A percentile compares a stretch with the other conserved stretches of the same genome.
phyloP scores from a whole-genome alignment of 139 green algal species.

The Coelastrella sp. region DNA sequence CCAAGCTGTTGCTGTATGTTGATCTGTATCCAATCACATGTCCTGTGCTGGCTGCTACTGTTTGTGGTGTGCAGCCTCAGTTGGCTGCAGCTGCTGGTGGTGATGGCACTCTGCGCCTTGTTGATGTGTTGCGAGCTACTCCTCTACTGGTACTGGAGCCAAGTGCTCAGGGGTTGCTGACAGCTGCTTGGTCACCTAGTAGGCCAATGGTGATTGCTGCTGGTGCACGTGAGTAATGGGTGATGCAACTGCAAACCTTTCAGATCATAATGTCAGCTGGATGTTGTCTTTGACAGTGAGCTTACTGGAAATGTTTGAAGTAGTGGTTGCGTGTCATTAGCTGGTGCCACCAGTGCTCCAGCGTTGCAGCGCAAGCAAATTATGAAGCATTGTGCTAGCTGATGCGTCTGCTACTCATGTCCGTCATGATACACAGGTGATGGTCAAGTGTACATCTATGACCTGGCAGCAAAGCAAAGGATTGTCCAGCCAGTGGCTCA shows the following conservation, averaged over 20 bases:
- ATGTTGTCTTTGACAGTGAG: neutral
- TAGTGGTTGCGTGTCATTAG: no score
- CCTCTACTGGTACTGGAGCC: slow-evolving; percentile 67
- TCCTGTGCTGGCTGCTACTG: no score
- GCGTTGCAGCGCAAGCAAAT: neutral
- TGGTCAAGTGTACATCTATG: slow-evolving; percentile 75
- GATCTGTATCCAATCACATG: no score
- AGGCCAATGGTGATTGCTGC: slow-evolving; percentile 73
- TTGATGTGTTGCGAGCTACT: slow-evolving; percentile 56
- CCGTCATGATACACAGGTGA: slow-evolving; percentile 47
- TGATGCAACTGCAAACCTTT: no score
- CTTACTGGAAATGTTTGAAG: no score
- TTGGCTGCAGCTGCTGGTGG: slow-evolving; percentile 62
- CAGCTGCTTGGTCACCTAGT: slow-evolving; percentile 66
- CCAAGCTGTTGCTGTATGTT: no score
- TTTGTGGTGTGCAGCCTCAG: slow-evolving; percentile 46
- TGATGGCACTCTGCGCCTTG: slow-evolving; percentile 68
- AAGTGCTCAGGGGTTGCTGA: slow-evolving; percentile 53
- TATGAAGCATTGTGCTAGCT: neutral
- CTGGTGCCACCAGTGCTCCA: no score
- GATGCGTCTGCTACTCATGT: neutral
- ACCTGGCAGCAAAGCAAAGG: slow-evolving; percentile 54
- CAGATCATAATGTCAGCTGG: neutral
- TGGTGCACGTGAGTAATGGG: slow-evolving; percentile 57
- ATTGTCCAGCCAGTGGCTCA: neutral